These are phyloP conservation scores for Extremus antarcticus DNA, from an alignment of 495 filamentous ascomycete genomes.

Conservation along the genomic window DNA sequence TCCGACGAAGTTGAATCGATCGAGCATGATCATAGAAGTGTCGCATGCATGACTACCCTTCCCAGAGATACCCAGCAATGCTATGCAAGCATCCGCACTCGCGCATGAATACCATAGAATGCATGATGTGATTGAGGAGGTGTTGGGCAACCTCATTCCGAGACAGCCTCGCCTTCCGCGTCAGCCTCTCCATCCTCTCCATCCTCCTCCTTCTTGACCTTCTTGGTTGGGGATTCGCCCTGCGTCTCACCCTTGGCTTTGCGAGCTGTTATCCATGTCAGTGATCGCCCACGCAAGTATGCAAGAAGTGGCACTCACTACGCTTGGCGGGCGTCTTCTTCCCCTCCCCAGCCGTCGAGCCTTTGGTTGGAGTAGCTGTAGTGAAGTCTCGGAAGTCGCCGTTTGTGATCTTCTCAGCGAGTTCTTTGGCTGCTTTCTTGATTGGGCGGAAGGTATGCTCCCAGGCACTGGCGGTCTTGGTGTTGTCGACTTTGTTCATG, in stretches of 20 bases:
- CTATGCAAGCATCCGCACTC: no score
- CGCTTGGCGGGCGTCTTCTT: neutral
- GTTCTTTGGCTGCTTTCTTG: slow-evolving; percentile 5
- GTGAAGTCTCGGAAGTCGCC: neutral
- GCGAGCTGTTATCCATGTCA: neutral
- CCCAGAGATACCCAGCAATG: no score
- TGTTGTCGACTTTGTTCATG: slow-evolving; percentile 2
- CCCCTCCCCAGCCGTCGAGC: neutral
- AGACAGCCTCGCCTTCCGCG: neutral
- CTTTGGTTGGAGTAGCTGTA: neutral
- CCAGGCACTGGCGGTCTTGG: neutral
- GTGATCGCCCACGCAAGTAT: neutral
- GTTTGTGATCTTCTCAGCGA: neutral
- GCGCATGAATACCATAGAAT: no score
- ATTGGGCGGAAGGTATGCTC: slow-evolving; percentile 7
- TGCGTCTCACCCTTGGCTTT: neutral
- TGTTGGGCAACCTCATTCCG: neutral
- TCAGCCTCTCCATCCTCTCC: neutral
- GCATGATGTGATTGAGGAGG: neutral
- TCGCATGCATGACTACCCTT: no score
- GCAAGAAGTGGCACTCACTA: neutral
- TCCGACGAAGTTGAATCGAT: no score
- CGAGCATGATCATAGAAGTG: no score
- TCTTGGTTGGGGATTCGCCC: neutral
- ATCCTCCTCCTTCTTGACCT: slow-evolving; percentile 3